A percentile compares a stretch with the other conserved stretches of the same genome.
Conservation (phyloP, 345 rosid genomes). For the Reutealis trisperma region DNA sequence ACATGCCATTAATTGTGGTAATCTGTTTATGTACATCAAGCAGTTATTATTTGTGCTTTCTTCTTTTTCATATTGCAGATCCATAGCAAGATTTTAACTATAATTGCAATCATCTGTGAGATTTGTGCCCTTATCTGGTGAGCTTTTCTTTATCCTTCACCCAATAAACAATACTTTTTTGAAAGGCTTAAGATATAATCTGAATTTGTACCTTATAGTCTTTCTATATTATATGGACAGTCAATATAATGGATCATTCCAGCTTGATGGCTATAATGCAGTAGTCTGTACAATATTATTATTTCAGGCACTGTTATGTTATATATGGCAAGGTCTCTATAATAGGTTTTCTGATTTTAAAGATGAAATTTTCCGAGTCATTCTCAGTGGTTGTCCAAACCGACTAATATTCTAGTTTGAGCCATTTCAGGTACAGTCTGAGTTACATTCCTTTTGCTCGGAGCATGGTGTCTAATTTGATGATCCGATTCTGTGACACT, state of each 20-base stretch:
- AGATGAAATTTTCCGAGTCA: neutral
- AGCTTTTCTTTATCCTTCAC: constrained; percentile 29
- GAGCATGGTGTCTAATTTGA: constrained; percentile 69
- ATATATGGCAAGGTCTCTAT: neutral
- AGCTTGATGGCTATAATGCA: neutral
- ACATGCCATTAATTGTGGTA: neutral
- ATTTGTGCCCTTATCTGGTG: constrained; percentile 86
- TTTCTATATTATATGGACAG: neutral
- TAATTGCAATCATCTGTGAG: constrained; percentile 80
- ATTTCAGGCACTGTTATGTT: neutral
- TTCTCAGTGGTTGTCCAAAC: constrained; percentile 2
- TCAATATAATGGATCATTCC: neutral
- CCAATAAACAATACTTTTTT: neutral
- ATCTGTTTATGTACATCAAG: neutral
- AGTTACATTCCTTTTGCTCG: constrained; percentile 92
- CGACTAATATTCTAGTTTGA: constrained; percentile 22
- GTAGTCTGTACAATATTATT: neutral
- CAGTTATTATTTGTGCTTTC: neutral
- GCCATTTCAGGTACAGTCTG: constrained; percentile 78
- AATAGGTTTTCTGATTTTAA: neutral
- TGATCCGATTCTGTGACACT: constrained; percentile 81
- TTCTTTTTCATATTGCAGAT: constrained; percentile 53
- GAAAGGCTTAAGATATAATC: constrained; percentile 1
- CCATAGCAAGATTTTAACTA: constrained; percentile 72
- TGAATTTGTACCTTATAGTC: neutral